Conservation (phyloP, 805 yeast species). For the Helenozyma rhizophorensis region DNA sequence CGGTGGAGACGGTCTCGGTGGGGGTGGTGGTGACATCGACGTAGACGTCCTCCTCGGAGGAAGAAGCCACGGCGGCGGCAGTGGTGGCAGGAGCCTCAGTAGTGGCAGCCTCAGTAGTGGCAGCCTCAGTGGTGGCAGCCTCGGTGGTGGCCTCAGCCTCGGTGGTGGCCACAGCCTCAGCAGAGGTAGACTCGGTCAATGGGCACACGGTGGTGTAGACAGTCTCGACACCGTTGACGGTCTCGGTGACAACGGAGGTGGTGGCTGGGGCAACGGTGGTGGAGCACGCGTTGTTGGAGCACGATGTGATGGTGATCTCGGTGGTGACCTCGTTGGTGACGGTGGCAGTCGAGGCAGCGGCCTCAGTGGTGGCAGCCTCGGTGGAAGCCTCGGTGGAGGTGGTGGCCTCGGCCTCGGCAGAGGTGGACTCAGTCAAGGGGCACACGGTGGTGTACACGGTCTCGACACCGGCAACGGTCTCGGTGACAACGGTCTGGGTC, state of each 20-base stretch:
- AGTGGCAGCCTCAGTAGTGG: conserved; percentile 9
- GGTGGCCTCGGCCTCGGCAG: conserved; percentile 11
- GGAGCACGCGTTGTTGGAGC: conserved; percentile 24
- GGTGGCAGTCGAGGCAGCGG: conserved; percentile 12
- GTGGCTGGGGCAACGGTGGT: conserved; percentile 6
- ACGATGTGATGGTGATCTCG: conserved; percentile 20
- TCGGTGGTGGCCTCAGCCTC: neutral
- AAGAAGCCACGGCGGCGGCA: conserved; percentile 9
- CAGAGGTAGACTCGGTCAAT: conserved; percentile 19
- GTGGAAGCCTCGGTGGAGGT: conserved; percentile 9
- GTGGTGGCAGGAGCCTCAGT: conserved; percentile 9
- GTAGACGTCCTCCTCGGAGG: conserved; percentile 31
- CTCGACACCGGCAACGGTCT: conserved; percentile 25
- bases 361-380: conserved; percentile 19
- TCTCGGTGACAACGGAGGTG: conserved; percentile 26
- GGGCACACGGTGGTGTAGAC: conserved; percentile 36
- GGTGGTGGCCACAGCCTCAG: conserved; percentile 4
- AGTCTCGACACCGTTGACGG: conserved; percentile 30
- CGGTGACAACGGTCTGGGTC: conserved; percentile 15
- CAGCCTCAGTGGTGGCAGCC: conserved; percentile 6
- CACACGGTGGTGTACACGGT: conserved; percentile 18
- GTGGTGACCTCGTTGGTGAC: conserved; percentile 20
- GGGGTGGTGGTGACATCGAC: conserved; percentile 51
- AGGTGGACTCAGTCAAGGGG: conserved; percentile 12
- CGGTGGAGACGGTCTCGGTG: conserved; percentile 42